Base-by-base conservation (phyloP, 164 flowering plant species). In the Nelumbo lutea region DNA sequence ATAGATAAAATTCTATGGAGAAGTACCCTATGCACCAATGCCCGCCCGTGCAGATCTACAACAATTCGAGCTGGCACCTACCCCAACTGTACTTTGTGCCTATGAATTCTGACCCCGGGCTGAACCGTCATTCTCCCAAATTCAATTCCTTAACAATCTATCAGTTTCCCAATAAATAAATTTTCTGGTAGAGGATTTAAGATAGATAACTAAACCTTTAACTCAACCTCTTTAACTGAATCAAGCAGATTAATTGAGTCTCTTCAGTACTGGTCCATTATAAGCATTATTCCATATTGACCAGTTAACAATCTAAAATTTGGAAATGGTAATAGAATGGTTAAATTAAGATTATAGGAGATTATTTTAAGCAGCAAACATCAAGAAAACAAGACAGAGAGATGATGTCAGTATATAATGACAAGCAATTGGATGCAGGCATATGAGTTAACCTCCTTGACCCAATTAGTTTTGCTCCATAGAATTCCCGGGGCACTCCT, bases 401-500 rank as follows among this genome's bases (percentile, higher is more conserved):
- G 27, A 27, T 27, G 27, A 27, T 27, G 27, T 27, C 27, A 27
- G 27, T 27, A 27, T 38, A 60, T 2, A 44, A 62, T 38, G 48
- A 6, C 50, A 42, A 60, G 64, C 9, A 40, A 47, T 43, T 51
- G 47, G 46, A 66, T 55, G 15, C 62, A 46, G 57, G 13, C 56
- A 65, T 11, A 51, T 6, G 63, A 64, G 68, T 27, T 43, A 59
- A 95, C 99, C 99, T 95, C 56, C 89, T 77, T 72, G 98, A 95
- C 27, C 98, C 98, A 62, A 95, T 84, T 70, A 86, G 66, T 75
- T 92, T 87, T 67, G 99, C 99, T 76, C 99, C 98, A 79, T 92
- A 81, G 72, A 95, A 95, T 75, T 95, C 99, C 48, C 88, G 72
- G 1, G 99, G 98, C 10, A 92, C 96, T 53, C 98, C 98, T 85